Evolutionary conservation across 2,329 filamentous ascomycete species (phyloP), one percentile per base, ranked within the genome.

Genomic region (Arthrobotrys sphaeroides): DNA sequence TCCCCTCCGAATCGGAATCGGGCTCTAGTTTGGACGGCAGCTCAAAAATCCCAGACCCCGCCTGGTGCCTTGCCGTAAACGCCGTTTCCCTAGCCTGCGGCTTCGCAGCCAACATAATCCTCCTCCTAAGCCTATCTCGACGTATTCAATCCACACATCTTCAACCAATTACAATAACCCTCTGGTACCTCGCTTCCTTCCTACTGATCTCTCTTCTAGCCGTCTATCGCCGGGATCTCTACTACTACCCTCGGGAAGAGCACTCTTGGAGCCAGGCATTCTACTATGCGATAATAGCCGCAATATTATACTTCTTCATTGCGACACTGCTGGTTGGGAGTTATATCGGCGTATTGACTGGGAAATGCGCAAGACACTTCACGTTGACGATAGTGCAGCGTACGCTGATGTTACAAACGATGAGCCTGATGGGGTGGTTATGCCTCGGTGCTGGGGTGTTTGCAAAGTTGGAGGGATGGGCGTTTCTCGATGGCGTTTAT

Each of bases 361-460:
- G 65, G 16, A 90, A 92, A 78, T 97, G 96, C 79, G 86, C 87
- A 5, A 90, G 92, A 78, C 90, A 93, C 79, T 97, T 97, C 78
- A 78, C 47, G 9, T 85, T 97, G 22, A 94, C 91, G 0, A 88
- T 90, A 62, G 90, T 90, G 75, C 94, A 97, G 82, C 88, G 94
- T 7, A 97, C 92, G 0, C 84, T 97, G 20, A 97, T 97, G 85
- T 83, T 97, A 26, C 94, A 97, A 82, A 96, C 93, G 0, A 96
- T 96, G 82, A 84, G 91, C 66, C 92, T 96, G 80, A 89, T 96
- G 60, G 83, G 92, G 53, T 97, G 95, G 85, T 84, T 97, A 0
- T 88, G 91, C 0, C 83, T 93, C 1, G 94, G 94, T 0, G 92
- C 90, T 0, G 87, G 90, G 0, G 83, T 96, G 0, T 97, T 95